Base-by-base conservation (phyloP, 1,284 basidiomycete genomes). In the Chalciporus piperatoides region DNA sequence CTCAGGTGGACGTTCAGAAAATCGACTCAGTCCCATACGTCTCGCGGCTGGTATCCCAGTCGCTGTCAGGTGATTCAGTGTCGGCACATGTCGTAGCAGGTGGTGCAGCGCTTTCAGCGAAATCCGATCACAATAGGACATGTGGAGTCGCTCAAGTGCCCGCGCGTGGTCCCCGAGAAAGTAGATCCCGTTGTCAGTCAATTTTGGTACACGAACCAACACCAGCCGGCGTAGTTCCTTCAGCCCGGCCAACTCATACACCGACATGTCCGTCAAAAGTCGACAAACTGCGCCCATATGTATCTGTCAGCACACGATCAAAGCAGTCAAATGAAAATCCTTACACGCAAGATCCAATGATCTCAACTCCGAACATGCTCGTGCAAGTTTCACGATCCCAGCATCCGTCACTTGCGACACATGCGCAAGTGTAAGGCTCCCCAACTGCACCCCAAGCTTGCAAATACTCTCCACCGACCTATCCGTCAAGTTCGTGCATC, bases 271-370 rank as follows among this genome's bases (percentile, higher is more conserved):
- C 42, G 92, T 95, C 46, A 97, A 71, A 49, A 82, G 77, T 24
- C 83, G 78, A 68, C 91, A 94, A 68, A 84, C 88, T 91, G 51
- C 37, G 9, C 9, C 6, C 33, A 39, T 33, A 25, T 38, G 0
- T 37, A 23, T 9, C 15, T 8, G 36, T 68, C 57, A 58, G 53
- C 15, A 44, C 36, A 42, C 36, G 44, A 40, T 41, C 52, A 41
- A 37, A 9, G n/a, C 32, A 27, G 23, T 40, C 40, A 55, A 52
- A 45, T 41, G 48, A 38, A 48, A 43, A 46, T 30, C 45, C 79
- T 82, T 66, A 92, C 92, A 92, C 41, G 91, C 89, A 41, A 97
- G 71, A 64, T 97, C 94, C 51, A 97, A 76, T 62, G 90, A 91
- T 46, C 86, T 78, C 28, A 97, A 71, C 25, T 87, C 79, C 0